A percentile compares a stretch with the other conserved stretches of the same genome.
Evolutionary conservation across 2,329 filamentous ascomycete species (phyloP).

Genomic region (Paradendryphiella salina): DNA sequence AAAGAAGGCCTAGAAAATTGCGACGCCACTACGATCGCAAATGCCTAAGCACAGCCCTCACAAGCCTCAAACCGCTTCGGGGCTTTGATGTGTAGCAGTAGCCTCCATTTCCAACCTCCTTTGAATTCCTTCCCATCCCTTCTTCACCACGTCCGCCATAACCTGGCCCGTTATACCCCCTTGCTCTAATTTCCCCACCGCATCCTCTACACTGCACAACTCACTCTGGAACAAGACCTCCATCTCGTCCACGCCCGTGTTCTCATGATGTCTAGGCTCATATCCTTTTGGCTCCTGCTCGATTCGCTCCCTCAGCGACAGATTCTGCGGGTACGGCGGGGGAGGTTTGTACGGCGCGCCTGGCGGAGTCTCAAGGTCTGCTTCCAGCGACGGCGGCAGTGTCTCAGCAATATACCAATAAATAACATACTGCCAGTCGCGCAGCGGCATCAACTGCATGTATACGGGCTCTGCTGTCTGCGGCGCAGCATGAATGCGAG

Average conservation of each 20-base stretch:
- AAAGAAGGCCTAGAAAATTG: too few relatives aligned
- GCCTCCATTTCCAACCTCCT: constrained; percentile 39
- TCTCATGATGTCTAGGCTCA: constrained; percentile 51
- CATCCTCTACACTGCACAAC: constrained; percentile 51
- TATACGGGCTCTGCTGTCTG: constrained; percentile 52
- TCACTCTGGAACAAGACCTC: constrained; percentile 51
- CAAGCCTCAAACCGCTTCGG: constrained; percentile 16
- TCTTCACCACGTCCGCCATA: constrained; percentile 52
- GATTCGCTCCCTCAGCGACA: constrained; percentile 48
- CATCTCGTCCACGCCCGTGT: constrained; percentile 55
- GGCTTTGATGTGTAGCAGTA: constrained; percentile 24
- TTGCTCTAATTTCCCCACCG: constrained; percentile 44
- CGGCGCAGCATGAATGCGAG: constrained; percentile 26
- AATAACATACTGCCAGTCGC: constrained; percentile 49
- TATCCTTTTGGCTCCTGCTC: constrained; percentile 48
- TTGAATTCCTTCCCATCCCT: constrained; percentile 51
- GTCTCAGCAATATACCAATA: constrained; percentile 56
- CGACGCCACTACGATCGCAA: too few relatives aligned
- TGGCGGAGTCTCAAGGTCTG: constrained; percentile 24
- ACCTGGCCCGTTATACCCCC: constrained; percentile 36
- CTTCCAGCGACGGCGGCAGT: constrained; percentile 46
- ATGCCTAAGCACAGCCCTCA: too few relatives aligned
- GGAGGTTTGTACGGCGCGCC: constrained; percentile 45
- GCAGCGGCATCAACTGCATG: constrained; percentile 51
- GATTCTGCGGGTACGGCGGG: constrained; percentile 39